A percentile compares a stretch with the other conserved stretches of the same genome.
phyloP scores from a whole-genome alignment of 257 asterid species.

The Fraxinus americana region DNA sequence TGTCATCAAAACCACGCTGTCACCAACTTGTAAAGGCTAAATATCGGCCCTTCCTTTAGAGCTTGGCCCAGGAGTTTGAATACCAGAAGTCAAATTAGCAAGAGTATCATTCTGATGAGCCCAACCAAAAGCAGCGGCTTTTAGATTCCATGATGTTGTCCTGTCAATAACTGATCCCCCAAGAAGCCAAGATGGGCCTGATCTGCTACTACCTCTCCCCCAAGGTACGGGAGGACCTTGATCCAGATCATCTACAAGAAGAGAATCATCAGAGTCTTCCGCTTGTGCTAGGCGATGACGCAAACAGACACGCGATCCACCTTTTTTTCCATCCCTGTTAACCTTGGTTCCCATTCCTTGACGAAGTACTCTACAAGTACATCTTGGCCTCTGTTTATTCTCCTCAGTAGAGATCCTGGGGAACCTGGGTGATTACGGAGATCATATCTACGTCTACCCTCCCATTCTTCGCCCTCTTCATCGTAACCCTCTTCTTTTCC shows the following conservation, averaged over 20 bases:
- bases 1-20: conserved; percentile 85
- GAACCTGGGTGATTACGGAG: conserved; percentile 92
- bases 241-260: conserved; percentile 94
- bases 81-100: conserved; percentile 72
- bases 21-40: conserved; percentile 96
- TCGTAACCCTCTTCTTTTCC: conserved; percentile 52
- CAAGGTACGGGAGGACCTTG: conserved; percentile 94
- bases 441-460: conserved; percentile 89
- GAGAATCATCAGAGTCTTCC: conserved; percentile 98
- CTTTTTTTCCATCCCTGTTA: conserved; percentile 80
- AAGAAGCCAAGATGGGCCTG: conserved; percentile 88
- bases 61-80: conserved; percentile 98
- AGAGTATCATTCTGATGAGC: conserved; percentile 82
- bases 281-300: conserved; percentile 84
- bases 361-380: conserved; percentile 91
- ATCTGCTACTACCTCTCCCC: conserved; percentile 85
- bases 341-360: conserved; percentile 93
- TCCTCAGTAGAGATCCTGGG: conserved; percentile 73
- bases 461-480: conserved; percentile 93
- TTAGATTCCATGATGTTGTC: conserved; percentile 80
- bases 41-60: conserved; percentile 99
- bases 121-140: conserved; percentile 96
- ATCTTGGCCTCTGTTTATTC: conserved; percentile 79
- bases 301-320: conserved; percentile 86
- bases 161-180: conserved; percentile 92